A percentile compares a stretch with the other conserved stretches of the same genome.
Conservation (phyloP, 225 moss, liverwort and hornwort species). For the Anthoceros angustus region DNA sequence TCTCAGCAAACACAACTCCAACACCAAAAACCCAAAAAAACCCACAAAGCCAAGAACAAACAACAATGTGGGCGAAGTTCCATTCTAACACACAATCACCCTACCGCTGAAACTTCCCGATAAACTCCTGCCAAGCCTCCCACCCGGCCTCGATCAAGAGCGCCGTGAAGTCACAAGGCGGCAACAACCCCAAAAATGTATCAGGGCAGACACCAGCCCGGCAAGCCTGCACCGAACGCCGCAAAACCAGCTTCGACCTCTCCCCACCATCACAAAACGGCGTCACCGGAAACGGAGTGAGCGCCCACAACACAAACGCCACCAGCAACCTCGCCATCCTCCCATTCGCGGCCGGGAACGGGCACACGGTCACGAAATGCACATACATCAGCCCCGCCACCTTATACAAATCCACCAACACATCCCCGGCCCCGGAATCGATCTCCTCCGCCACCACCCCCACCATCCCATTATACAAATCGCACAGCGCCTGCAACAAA, state of each 20-base stretch:
- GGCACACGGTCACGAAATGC: not conserved
- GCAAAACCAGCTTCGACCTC: not conserved
- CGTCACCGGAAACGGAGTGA: not conserved
- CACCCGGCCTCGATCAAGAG: not conserved
- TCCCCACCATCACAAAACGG: not conserved
- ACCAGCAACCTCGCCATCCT: not conserved
- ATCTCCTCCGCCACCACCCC: not conserved
- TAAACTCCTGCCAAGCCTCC: not conserved
- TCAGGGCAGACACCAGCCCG: not conserved
- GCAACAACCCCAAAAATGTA: not conserved
- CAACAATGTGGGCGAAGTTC: too few species aligned
- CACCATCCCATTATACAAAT: not conserved
- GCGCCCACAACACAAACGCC: not conserved
- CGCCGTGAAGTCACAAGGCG: not conserved
- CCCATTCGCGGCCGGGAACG: not conserved
- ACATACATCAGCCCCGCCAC: not conserved
- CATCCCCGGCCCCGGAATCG: not conserved
- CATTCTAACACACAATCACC: not conserved
- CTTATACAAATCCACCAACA: not conserved
- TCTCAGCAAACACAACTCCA: not conserved
- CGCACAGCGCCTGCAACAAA: not conserved
- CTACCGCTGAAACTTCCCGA: not conserved
- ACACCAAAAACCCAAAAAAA: not conserved
- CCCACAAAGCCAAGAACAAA: not conserved
- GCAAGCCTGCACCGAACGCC: not conserved